Evolutionary conservation across 176 grass and related monocot species (phyloP).

Genomic region (Eleusine coracana): DNA sequence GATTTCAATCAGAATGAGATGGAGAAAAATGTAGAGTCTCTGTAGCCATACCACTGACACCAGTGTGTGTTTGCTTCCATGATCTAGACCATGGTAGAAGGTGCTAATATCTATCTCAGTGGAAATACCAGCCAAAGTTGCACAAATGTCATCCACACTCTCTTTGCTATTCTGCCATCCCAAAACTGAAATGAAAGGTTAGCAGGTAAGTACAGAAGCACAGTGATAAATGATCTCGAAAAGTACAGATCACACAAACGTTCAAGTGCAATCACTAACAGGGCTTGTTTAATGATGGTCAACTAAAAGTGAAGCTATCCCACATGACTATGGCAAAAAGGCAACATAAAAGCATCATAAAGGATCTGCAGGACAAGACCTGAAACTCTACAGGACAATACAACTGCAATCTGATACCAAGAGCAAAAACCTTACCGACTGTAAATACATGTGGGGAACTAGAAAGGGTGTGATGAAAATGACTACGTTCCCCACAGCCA

Average conservation of each 20-base stretch:
- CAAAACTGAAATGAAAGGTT: slow-evolving; percentile 67
- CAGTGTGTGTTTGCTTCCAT: slow-evolving; percentile 80
- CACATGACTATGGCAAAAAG: background rate
- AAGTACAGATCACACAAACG: slow-evolving; percentile 15
- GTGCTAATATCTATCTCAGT: slow-evolving; percentile 84
- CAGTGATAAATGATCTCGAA: slow-evolving; percentile 13
- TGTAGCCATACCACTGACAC: slow-evolving; percentile 83
- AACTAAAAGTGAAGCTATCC: slow-evolving; percentile 6
- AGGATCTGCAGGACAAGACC: background rate
- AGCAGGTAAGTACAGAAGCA: slow-evolving; percentile 21
- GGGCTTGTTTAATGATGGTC: slow-evolving; percentile 7
- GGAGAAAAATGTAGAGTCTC: background rate
- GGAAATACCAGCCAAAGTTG: slow-evolving; percentile 83
- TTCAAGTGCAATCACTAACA: background rate
- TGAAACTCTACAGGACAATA: background rate
- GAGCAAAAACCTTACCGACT: slow-evolving; percentile 66
- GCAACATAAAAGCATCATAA: background rate
- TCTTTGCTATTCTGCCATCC: slow-evolving; percentile 98
- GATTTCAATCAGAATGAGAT: slow-evolving; percentile 29
- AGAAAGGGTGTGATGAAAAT: slow-evolving; percentile 92
- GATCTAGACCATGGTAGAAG: slow-evolving; percentile 83
- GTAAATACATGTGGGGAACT: slow-evolving; percentile 86
- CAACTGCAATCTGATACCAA: slow-evolving; percentile 8
- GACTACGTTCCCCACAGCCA: slow-evolving; percentile 82
- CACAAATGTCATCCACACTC: slow-evolving; percentile 89